Evolutionary conservation across 768 basidiomycete species (phyloP), one percentile per base, ranked within the genome.

Genomic region (Boletales sp.): DNA sequence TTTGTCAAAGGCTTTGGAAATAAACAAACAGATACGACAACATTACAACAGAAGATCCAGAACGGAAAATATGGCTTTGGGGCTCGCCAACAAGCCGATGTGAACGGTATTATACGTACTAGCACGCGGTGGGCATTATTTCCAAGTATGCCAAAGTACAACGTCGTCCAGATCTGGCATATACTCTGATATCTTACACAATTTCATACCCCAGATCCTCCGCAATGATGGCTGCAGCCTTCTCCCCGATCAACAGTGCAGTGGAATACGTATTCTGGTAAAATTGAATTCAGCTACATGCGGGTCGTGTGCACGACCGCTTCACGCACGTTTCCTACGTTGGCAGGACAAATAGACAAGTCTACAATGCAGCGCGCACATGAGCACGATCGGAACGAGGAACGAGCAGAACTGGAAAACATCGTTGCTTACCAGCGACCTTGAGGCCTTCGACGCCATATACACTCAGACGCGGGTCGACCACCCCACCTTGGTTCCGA

Each of bases 361-460:
- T 76, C 75, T 57, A n/a, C n/a, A n/a, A n/a, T n/a, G n/a, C 6
- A 53, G n/a, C 13, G 7, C 13, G 14, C 6, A 5, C 11, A n/a
- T n/a, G n/a, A n/a, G n/a, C n/a, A 10, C 1, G 2, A 8, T 51
- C 13, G 54, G 40, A 13, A 9, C 15, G 45, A 35, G 8, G 12
- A 9, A 8, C 15, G 21, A 5, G 30, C n/a, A 0, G 9, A 8
- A 5, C 21, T 21, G 2, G 21, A 21, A 21, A 21, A 7, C 14
- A n/a, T 51, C 8, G 18, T 8, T 14, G 31, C 69, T 4, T 48
- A 80, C 79, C 83, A 42, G 80, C 82, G 11, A 87, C 74, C 58
- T 87, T 84, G 41, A 87, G 68, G 19, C 74, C 72, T 49, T 71
- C 48, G 2, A 82, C 74, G 0, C 83, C 82, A 54, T 86, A 84